Evolutionary conservation across 208 protist species (phyloP), one percentile per base, ranked within the genome.

Genomic region (Acanthamoeba healyi): DNA sequence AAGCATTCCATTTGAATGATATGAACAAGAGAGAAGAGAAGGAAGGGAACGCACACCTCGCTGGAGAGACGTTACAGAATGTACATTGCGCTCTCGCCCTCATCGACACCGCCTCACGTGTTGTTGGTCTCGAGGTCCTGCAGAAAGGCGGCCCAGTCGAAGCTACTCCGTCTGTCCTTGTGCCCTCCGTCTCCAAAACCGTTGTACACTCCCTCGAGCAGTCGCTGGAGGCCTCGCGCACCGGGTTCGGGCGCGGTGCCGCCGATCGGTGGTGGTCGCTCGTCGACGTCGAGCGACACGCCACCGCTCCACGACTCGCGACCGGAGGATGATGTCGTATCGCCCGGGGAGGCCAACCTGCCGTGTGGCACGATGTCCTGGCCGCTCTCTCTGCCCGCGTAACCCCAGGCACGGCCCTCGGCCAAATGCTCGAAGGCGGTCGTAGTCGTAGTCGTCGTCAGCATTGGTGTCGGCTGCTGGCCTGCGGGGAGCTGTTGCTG

Each of bases 301-400:
- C 44, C 61, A 29, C 61, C 61, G 61, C 61, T 70, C 61, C 67
- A 79, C 0, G 67, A 79, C 36, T 79, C 67, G 67, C 67, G 67
- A 10, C 67, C 67, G 19, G 15, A 24, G 54, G 54, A 5, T 12
- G 44, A 15, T 49, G 4, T 49, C 5, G 54, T 70, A 12, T 24
- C 67, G 3, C 24, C 67, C 6, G 24, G 14, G 9, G 36, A 0
- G n/a, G 9, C 26, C 0, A 10, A 3, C 5, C 19, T 12, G 14
- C 36, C 32, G 19, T 44, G 67, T 19, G 67, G 67, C 22, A 79
- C n/a, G n/a, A n/a, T 79, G 67, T 79, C 67, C 67, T 79, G 67
- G 36, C 67, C 67, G 67, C 67, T 79, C 38, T 79, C 67, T n/a
- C 67, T 10, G 36, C 67, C 67, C 19, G 34, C 36, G n/a, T 70